Evolutionary conservation across 106 monocot genomes (phyloP).

Genomic region (Dendrobium huoshanense): DNA sequence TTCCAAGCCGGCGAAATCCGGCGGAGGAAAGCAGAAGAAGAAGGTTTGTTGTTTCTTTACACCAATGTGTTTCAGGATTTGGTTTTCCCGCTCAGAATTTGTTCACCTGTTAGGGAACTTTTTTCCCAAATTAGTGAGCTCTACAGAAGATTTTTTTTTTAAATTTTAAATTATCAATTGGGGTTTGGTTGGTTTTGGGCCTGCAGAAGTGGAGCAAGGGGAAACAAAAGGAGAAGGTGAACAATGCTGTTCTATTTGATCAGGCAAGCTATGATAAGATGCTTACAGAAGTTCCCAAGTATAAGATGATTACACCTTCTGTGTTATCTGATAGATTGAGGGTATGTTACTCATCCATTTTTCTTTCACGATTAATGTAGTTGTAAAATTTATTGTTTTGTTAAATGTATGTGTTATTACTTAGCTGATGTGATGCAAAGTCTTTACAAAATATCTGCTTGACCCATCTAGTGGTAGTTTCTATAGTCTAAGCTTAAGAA

Average conservation of each 20-base stretch:
- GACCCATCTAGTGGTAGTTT: neutral
- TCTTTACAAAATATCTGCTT: neutral
- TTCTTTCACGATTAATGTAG: neutral
- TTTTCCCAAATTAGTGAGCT: neutral
- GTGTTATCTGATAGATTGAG: slow-evolving; percentile 25
- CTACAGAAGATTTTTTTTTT: neutral
- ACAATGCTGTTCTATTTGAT: slow-evolving; percentile 22
- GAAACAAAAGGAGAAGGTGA: slow-evolving; percentile 32
- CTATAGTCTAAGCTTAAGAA: neutral
- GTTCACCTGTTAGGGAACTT: neutral
- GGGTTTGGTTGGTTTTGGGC: neutral
- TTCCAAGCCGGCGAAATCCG: slow-evolving; percentile 35
- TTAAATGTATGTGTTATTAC: neutral
- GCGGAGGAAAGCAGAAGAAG: slow-evolving; percentile 39
- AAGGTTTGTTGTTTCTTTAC: slow-evolving; percentile 7
- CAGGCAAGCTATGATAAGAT: slow-evolving; percentile 28
- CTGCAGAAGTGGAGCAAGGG: slow-evolving; percentile 31
- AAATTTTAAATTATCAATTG: neutral
- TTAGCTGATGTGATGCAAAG: neutral
- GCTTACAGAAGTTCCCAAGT: slow-evolving; percentile 26
- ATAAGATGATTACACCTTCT: slow-evolving; percentile 29
- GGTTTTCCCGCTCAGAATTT: neutral
- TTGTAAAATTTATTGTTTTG: neutral
- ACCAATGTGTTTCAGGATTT: neutral
- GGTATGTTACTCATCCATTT: slow-evolving; percentile 8